phyloP scores from a whole-genome alignment of 495 filamentous ascomycete genomes.

The Hypoxylon cercidicola region DNA sequence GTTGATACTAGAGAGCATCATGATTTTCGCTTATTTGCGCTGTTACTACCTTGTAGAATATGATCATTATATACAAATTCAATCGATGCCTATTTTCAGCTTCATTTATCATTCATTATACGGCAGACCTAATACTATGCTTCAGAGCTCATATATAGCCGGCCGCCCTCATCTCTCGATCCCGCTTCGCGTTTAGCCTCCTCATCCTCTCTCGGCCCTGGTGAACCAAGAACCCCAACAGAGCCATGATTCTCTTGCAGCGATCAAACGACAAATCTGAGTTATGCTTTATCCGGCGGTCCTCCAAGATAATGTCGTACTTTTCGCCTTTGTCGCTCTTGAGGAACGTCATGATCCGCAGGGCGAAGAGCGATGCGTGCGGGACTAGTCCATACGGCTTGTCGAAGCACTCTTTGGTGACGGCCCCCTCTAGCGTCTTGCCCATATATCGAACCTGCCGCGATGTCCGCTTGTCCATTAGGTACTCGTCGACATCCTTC shows the following conservation, averaged over 20 bases:
- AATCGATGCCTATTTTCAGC: too few relatives aligned
- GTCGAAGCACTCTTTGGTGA: constrained; percentile 4
- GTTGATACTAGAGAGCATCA: too few relatives aligned
- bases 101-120: too few relatives aligned
- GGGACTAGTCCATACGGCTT: constrained; percentile 23
- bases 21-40: too few relatives aligned
- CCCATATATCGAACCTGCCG: not conserved
- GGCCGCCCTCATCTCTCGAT: not conserved
- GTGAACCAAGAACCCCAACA: constrained; percentile 25
- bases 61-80: too few relatives aligned
- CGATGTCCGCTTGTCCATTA: not conserved
- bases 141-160: constrained; percentile 9
- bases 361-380: constrained; percentile 21
- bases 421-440: constrained; percentile 4
- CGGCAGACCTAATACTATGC: too few relatives aligned
- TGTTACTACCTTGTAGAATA: too few relatives aligned
- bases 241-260: constrained; percentile 15
- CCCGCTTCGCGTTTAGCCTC: not conserved
- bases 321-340: not conserved
- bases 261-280: constrained; percentile 15
- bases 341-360: constrained; percentile 22
- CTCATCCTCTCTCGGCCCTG: constrained; percentile 13
- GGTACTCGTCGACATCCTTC: constrained; percentile 25
- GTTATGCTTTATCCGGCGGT: not conserved
- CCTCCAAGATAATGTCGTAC: constrained; percentile 15